phyloP scores from a whole-genome alignment of 768 basidiomycete genomes.

The Russula lepida region DNA sequence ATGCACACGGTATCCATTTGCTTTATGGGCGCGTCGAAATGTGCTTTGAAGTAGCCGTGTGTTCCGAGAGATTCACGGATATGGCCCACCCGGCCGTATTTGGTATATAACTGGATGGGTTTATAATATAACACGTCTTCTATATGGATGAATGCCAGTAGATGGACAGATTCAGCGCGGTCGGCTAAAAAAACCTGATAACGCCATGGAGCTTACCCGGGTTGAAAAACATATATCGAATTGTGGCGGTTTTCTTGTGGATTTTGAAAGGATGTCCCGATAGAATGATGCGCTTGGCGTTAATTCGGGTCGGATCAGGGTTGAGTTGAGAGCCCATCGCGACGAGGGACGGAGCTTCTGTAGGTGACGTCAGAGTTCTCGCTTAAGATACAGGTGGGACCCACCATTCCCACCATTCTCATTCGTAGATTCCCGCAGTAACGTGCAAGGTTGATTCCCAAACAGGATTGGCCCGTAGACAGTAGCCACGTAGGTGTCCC shows the following conservation, averaged over 20 bases:
- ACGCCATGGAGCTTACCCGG: conserved; percentile 40
- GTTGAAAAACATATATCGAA: conserved; percentile 99
- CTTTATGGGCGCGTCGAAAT: conserved; percentile 86
- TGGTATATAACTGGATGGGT: conserved; percentile 88
- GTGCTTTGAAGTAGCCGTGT: conserved; percentile 93
- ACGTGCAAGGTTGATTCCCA: conserved; percentile 72
- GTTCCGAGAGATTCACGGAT: conserved; percentile 89
- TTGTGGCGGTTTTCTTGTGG: conserved; percentile 93
- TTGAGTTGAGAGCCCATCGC: conserved; percentile 83
- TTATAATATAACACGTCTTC: conserved; percentile 91
- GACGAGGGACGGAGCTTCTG: conserved; percentile 69
- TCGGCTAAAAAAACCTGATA: conserved; percentile 9
- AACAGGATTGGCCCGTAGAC: conserved; percentile 85
- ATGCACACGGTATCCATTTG: conserved; percentile 98
- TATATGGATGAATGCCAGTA: conserved; percentile 21
- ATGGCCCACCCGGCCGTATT: conserved; percentile 83
- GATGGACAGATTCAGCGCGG: not conserved
- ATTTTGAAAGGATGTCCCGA: conserved; percentile 97
- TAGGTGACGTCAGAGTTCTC: conserved; percentile 7
- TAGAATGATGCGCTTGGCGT: conserved; percentile 89
- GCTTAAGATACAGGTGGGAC: conserved; percentile 17
- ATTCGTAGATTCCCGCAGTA: conserved; percentile 64
- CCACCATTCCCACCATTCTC: conserved; percentile 65
- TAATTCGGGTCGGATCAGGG: conserved; percentile 84
- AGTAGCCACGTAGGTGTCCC: conserved; percentile 74